Evolutionary conservation across 805 yeast species (phyloP).

Genomic region (Yamadazyma tumulicola): DNA sequence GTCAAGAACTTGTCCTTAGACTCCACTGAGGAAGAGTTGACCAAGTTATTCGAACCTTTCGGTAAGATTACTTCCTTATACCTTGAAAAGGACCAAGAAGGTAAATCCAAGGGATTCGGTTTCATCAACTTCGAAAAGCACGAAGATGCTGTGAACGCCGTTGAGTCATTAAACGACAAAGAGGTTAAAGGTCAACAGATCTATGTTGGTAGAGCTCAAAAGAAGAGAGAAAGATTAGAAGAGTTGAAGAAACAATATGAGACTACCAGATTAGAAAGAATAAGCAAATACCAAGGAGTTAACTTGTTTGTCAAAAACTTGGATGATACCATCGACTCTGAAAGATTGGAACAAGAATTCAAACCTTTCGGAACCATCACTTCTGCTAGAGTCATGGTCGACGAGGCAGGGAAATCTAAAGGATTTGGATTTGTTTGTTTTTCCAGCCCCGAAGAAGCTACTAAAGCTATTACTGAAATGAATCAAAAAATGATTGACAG

Average conservation of each 20-base stretch:
- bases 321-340: constrained; percentile 91
- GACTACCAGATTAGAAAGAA: constrained; percentile 83
- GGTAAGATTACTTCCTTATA: constrained; percentile 84
- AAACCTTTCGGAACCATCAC: constrained; percentile 92
- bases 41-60: constrained; percentile 62
- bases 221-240: constrained; percentile 95
- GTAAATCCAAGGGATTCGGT: constrained; percentile 93
- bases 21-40: constrained; percentile 66
- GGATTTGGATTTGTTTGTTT: constrained; percentile 99
- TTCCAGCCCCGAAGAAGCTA: constrained; percentile 97
- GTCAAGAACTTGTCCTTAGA: constrained; percentile 84
- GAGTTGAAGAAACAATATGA: constrained; percentile 95
- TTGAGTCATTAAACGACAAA: constrained; percentile 83
- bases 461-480: constrained; percentile 97
- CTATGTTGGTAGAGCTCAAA: constrained; percentile 98
- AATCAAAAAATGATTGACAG: constrained; percentile 93
- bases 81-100: constrained; percentile 76
- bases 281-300: constrained; percentile 94
- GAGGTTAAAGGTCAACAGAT: constrained; percentile 83
- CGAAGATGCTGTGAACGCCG: constrained; percentile 85
- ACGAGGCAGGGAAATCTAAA: constrained; percentile 90
- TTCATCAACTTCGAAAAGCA: constrained; percentile 89
- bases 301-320: constrained; percentile 95
- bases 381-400: constrained; percentile 94
- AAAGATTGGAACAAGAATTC: constrained; percentile 86